Evolutionary conservation across 306 rosid species (phyloP).

Genomic region (Prunus salicina): DNA sequence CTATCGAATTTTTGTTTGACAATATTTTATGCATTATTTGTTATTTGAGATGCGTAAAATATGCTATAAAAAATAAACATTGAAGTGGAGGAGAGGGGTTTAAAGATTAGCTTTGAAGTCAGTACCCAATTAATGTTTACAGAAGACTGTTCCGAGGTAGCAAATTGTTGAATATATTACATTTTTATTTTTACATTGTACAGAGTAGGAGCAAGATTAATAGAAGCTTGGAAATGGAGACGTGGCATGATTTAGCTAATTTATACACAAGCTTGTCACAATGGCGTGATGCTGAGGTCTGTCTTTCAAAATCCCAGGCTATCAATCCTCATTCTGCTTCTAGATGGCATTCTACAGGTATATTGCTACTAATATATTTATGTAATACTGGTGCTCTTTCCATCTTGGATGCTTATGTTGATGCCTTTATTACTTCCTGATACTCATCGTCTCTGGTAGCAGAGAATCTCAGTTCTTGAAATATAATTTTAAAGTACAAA

Average conservation of each 20-base stretch:
- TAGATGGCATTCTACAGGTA: conserved; percentile 82
- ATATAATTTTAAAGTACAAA: not conserved
- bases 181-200: conserved; percentile 13
- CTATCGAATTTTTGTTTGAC: not conserved
- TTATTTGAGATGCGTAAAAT: not conserved
- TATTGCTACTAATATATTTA: not conserved
- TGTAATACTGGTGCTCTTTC: not conserved
- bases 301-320: conserved; percentile 70
- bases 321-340: conserved; percentile 87
- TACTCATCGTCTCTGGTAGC: not conserved
- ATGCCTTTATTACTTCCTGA: not conserved
- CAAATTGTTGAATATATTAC: not conserved
- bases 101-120: not conserved
- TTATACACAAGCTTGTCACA: conserved; percentile 62
- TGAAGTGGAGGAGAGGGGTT: not conserved
- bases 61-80: not conserved
- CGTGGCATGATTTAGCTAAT: conserved; percentile 85
- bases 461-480: not conserved
- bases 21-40: not conserved
- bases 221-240: conserved; percentile 81
- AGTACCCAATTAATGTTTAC: not conserved
- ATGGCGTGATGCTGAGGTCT: conserved; percentile 86
- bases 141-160: not conserved
- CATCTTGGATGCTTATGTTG: not conserved
- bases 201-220: conserved; percentile 52